Evolutionary conservation across 768 basidiomycete genomes (phyloP).

Genomic region (Calvatia gigantea): DNA sequence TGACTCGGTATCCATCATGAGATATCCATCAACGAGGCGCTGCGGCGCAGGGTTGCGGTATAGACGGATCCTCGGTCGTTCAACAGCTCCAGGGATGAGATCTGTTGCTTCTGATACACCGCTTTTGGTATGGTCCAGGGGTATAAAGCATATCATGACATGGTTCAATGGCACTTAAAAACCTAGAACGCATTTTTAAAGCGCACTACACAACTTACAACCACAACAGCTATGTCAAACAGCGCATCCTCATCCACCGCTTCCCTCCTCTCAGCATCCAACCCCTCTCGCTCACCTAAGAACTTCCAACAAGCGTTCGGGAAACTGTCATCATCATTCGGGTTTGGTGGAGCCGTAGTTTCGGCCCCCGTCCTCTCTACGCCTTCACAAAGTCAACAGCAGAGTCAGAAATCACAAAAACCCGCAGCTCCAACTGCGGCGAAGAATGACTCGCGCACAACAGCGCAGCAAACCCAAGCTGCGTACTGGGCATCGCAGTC

Average conservation of each 20-base stretch:
- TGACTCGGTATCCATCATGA: neutral
- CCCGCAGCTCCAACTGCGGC: neutral
- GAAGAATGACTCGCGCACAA: neutral
- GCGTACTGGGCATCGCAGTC: constrained; percentile 12
- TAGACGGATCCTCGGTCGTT: neutral
- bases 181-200: neutral
- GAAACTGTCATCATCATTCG: constrained; percentile 8
- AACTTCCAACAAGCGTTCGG: constrained; percentile 6
- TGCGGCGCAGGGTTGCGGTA: neutral
- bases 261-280: neutral
- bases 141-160: neutral
- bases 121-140: neutral
- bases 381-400: neutral
- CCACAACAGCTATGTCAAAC: neutral
- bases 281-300: neutral
- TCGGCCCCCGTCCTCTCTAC: neutral
- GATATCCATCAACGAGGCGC: neutral
- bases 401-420: neutral
- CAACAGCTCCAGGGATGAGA: neutral
- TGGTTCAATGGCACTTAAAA: neutral
- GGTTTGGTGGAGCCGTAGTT: neutral
- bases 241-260: constrained; percentile 2
- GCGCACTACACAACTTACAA: neutral
- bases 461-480: constrained; percentile 2
- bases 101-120: neutral